Evolutionary conservation across 2,329 filamentous ascomycete genomes (phyloP), one percentile per base, ranked within the genome.

Genomic region (Colletotrichum horii): DNA sequence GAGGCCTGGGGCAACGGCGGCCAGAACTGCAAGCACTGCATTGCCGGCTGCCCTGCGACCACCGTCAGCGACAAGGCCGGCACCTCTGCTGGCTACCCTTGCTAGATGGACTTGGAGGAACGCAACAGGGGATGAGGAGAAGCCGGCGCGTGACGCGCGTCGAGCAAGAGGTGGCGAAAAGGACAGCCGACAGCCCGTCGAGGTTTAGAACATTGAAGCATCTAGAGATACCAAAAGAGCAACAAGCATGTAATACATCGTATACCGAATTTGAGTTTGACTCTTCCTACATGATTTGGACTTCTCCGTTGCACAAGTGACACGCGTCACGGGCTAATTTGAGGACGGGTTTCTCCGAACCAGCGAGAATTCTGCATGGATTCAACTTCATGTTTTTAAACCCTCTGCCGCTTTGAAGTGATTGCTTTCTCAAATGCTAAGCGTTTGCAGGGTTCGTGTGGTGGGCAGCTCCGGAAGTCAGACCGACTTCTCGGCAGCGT

Each of bases 21-120:
- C 2, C 66, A 58, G 66, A 28, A n/a, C n/a, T 68, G 66, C 66
- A 36, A 56, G 30, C 19, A 38, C n/a, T 68, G 48, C 52, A 36
- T 68, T 15, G 48, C 30, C 2, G 48, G 66, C 19, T 68, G 66
- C 32, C 66, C 66, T 8, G 66, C 26, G 16, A 61, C 58, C 5
- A 34, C 66, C 3, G 22, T 22, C 4, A 38, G 19, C 24, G 66
- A 68, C 11, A 36, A 60, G 43, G 26, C 58, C 58, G 58, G 58
- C 16, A 61, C 58, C 26, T 61, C 26, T 61, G 28, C 16, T 19
- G 58, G 58, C 30, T 61, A 32, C 30, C 4, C 28, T 61, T 61
- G 58, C 58, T 61, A 61, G 28, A 61, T 12, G 1, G 3, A n/a
- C 0, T 61, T 61, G 19, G 19, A 61, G 43, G 12, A 22, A 52